phyloP scores from a whole-genome alignment of 345 rosid genomes.

The Limnanthes douglasii region DNA sequence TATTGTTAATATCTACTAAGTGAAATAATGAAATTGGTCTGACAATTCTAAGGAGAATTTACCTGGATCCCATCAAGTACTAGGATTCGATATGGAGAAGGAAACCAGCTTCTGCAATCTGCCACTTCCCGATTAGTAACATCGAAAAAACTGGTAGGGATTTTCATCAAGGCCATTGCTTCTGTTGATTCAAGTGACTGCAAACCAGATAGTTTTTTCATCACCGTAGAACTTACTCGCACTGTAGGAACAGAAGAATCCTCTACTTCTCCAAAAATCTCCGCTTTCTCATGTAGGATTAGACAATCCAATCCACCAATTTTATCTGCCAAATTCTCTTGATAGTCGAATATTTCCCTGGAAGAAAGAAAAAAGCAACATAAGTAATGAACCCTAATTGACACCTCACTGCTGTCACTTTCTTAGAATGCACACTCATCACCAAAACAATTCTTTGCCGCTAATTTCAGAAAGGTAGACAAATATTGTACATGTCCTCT shows the following conservation, averaged over 20 bases:
- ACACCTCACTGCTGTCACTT: no score
- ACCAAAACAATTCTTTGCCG: no score
- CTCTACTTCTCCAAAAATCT: constrained; percentile 37
- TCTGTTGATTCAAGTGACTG: constrained; percentile 65
- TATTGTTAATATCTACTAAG: background rate
- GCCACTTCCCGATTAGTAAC: constrained; percentile 8
- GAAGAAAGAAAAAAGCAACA: constrained; percentile 1
- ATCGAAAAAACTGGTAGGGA: constrained; percentile 46
- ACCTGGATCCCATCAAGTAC: constrained; percentile 92
- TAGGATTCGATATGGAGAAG: constrained; percentile 45
- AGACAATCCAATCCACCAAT: constrained; percentile 37
- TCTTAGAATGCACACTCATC: no score
- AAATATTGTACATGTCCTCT: no score
- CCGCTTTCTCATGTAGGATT: constrained; percentile 40
- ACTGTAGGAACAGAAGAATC: constrained; percentile 17
- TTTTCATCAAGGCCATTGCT: constrained; percentile 66
- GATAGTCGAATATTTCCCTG: constrained; percentile 62
- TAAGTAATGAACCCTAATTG: no score
- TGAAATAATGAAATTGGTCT: background rate
- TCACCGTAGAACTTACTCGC: constrained; percentile 42
- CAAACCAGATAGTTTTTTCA: constrained; percentile 76
- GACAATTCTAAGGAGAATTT: background rate
- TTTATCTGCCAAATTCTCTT: constrained; percentile 20
- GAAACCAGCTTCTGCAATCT: constrained; percentile 48
- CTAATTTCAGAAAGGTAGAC: background rate